A percentile compares a stretch with the other conserved stretches of the same genome.
Evolutionary conservation across 768 basidiomycete species (phyloP).

Genomic region (Suillus subluteus): DNA sequence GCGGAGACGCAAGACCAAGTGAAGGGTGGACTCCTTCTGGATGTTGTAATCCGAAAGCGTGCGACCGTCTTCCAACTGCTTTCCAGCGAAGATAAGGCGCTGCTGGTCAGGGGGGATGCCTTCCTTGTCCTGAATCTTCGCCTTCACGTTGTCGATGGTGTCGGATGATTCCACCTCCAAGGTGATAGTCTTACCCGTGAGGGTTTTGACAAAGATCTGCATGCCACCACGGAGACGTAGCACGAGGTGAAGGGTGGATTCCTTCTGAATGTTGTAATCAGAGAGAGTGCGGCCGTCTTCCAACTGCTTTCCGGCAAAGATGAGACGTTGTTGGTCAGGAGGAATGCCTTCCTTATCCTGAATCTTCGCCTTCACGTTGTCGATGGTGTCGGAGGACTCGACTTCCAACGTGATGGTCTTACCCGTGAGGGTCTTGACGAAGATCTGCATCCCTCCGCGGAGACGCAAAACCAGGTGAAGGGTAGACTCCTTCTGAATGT

Average conservation of each 20-base stretch:
- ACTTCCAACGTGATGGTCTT: constrained; percentile 94
- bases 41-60: constrained; percentile 84
- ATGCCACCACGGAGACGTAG: constrained; percentile 88
- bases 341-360: constrained; percentile 92
- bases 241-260: constrained; percentile 75
- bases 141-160: constrained; percentile 90
- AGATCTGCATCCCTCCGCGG: constrained; percentile 90
- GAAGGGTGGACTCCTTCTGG: constrained; percentile 82
- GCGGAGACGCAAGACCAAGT: constrained; percentile 73
- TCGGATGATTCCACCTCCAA: constrained; percentile 92
- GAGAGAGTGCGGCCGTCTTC: constrained; percentile 91
- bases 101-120: constrained; percentile 86
- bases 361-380: constrained; percentile 90
- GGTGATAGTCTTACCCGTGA: constrained; percentile 92
- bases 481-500: constrained; percentile 95
- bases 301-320: constrained; percentile 92
- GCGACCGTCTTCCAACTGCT: constrained; percentile 93
- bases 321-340: constrained; percentile 88
- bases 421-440: constrained; percentile 82
- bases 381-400: constrained; percentile 85
- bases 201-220: constrained; percentile 89
- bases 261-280: constrained; percentile 92
- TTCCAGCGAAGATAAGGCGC: constrained; percentile 90
- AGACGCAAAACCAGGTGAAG: constrained; percentile 87
- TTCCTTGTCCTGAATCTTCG: constrained; percentile 83